Evolutionary conservation across 352 stramenopile genomes (phyloP), one percentile per base, ranked within the genome.

Genomic region (Globisporangium recalcitrans): DNA sequence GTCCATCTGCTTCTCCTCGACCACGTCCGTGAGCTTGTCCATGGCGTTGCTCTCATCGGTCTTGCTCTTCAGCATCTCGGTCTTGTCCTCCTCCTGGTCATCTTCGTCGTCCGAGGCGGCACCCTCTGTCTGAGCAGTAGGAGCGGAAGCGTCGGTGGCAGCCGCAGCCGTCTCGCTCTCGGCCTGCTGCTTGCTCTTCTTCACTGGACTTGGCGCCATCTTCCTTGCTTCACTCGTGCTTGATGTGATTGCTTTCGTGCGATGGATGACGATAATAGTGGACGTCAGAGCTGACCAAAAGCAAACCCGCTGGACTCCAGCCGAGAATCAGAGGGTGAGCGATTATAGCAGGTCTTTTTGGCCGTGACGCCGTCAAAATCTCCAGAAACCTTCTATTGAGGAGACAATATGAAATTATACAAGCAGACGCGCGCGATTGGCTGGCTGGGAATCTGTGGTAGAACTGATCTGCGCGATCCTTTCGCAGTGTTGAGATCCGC

Each of bases 1-100:
- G 76, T 95, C 86, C 79, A 95, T 88, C 56, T 90, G 77, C 67
- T 91, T 93, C 70, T 95, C 85, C 71, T 92, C 84, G 44, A 91
- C 84, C 31, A 85, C 72, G 64, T 95, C 86, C 46, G 82, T 92
- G 60, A 95, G 79, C 65, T 91, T 95, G 57, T 93, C 74, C 69
- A 95, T 85, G 27, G 86, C 86, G 49, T 54, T 88, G 67, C 73
- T 90, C 67, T 91, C 83, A 52, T 95, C 86, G 44, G 86, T 81
- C 66, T 93, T 83, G 73, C 78, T 92, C 75, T 93, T 93, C 16
- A 72, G 69, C 49, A 73, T 72, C 67, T 85, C 69, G 55, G 76
- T 63, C 67, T 60, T 72, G 29, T 64, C 60, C 44, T 76, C 69
- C 46, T 85, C 71, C 38, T 84, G 65, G 44, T 89, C 73, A 24